A percentile compares a stretch with the other conserved stretches of the same genome.
These are phyloP conservation scores for Mycena galericulata DNA, from an alignment of 768 basidiomycete genomes.

Conservation along the genomic window DNA sequence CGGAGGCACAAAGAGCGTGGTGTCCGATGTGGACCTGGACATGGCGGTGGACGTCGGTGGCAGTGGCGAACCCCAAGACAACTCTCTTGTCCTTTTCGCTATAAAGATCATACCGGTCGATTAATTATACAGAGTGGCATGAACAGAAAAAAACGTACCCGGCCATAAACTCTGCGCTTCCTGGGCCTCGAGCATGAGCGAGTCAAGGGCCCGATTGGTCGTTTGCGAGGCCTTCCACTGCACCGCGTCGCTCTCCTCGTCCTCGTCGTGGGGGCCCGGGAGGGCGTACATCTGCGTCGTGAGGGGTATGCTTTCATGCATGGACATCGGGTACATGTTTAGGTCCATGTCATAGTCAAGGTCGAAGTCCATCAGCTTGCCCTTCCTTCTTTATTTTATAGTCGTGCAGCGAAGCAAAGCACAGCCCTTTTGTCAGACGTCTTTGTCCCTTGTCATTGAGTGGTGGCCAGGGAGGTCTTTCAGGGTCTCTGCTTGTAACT, in stretches of 20 bases:
- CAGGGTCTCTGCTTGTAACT: not conserved
- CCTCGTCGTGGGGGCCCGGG: not conserved
- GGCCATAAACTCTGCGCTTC: constrained; percentile 9
- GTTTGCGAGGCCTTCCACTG: constrained; percentile 30
- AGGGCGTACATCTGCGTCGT: too few relatives aligned
- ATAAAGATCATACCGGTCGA: not conserved
- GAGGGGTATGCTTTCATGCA: constrained; percentile 4
- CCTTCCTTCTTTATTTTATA: not conserved
- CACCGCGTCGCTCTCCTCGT: constrained; percentile 5
- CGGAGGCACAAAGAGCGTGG: not conserved
- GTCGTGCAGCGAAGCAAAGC: too few relatives aligned
- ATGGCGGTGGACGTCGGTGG: constrained; percentile 11
- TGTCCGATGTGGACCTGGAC: not conserved
- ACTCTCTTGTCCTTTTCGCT: not conserved
- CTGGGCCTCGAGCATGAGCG: constrained; percentile 26
- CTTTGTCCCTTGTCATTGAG: not conserved
- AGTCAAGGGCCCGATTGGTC: constrained; percentile 22
- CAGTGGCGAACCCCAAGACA: constrained; percentile 1
- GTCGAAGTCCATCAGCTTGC: constrained; percentile 8
- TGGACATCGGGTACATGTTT: constrained; percentile 14
- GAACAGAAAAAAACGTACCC: not conserved
- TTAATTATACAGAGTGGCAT: not conserved
- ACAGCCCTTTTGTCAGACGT: not conserved
- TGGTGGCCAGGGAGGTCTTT: not conserved
- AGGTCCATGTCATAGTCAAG: constrained; percentile 5